Evolutionary conservation across 768 basidiomycete species (phyloP).

Genomic region (Boletus reticulatus): DNA sequence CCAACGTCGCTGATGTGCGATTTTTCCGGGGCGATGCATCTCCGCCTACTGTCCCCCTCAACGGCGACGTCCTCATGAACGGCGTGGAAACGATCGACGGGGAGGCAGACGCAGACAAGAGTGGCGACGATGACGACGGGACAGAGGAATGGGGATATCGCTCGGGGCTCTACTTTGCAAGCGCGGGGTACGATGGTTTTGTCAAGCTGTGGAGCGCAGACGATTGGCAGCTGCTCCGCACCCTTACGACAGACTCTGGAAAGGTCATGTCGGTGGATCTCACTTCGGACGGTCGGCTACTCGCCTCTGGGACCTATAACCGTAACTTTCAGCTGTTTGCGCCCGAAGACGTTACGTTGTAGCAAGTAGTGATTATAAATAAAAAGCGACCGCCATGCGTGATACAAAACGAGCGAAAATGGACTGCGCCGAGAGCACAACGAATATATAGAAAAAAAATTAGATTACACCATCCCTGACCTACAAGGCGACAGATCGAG

Average conservation of each 20-base stretch:
- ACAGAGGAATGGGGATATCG: slow-evolving; percentile 75
- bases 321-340: slow-evolving; percentile 93
- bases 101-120: slow-evolving; percentile 30
- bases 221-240: slow-evolving; percentile 92
- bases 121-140: slow-evolving; percentile 25
- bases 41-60: slow-evolving; percentile 40
- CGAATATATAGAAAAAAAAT: slow-evolving; percentile 23
- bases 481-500: slow-evolving; percentile 24
- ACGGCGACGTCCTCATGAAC: slow-evolving; percentile 52
- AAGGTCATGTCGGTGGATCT: slow-evolving; percentile 99
- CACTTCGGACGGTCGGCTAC: slow-evolving; percentile 73
- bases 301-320: slow-evolving; percentile 91
- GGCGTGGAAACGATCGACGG: slow-evolving; percentile 35
- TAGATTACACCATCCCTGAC: slow-evolving; percentile 43
- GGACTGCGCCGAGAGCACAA: background rate
- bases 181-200: slow-evolving; percentile 90
- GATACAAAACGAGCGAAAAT: slow-evolving; percentile 32
- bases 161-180: slow-evolving; percentile 89
- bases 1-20: slow-evolving; percentile 91
- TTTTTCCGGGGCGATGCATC: slow-evolving; percentile 78
- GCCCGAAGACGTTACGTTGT: slow-evolving; percentile 55
- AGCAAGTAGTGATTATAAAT: slow-evolving; percentile 13
- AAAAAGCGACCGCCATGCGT: slow-evolving; percentile 25
- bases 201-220: slow-evolving; percentile 98
- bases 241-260: slow-evolving; percentile 90